phyloP scores from a whole-genome alignment of 208 protist species.

The Plasmodiophora brassicae region DNA sequence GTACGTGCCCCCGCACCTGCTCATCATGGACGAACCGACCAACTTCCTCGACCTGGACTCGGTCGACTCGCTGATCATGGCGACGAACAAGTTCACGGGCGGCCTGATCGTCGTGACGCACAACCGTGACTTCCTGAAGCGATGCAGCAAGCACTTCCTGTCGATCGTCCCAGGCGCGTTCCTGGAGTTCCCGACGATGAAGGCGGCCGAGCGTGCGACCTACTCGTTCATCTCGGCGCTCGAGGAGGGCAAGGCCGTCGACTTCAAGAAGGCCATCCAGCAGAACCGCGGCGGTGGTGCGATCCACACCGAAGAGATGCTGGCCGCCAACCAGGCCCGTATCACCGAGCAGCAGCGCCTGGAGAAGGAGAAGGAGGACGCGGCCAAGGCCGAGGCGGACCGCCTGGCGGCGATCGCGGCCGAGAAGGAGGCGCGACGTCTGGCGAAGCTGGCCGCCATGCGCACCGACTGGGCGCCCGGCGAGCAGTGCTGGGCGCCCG shows the following conservation, averaged over 20 bases:
- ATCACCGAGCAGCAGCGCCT: neutral
- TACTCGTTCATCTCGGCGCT: conserved; percentile 37
- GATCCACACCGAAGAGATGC: conserved; percentile 35
- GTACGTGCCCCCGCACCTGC: conserved; percentile 39
- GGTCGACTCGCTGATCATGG: conserved; percentile 38
- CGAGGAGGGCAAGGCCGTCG: conserved; percentile 23
- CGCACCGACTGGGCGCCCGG: conserved; percentile 35
- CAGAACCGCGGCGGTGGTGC: conserved; percentile 31
- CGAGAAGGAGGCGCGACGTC: neutral
- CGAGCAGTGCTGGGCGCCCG: conserved; percentile 26
- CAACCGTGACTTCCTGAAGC: conserved; percentile 39
- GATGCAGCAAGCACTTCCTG: conserved; percentile 40
- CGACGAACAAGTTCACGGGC: conserved; percentile 35
- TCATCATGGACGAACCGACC: conserved; percentile 47
- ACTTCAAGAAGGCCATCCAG: neutral
- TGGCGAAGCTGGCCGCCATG: neutral
- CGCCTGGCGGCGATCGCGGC: neutral
- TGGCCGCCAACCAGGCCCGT: neutral
- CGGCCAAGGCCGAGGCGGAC: neutral
- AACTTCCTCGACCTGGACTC: conserved; percentile 44
- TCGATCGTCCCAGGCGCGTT: conserved; percentile 39
- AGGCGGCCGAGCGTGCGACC: conserved; percentile 33
- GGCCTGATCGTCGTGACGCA: conserved; percentile 37
- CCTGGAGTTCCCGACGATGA: conserved; percentile 31
- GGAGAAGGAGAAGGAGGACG: conserved; percentile 36